Evolutionary conservation across 306 rosid species (phyloP).

Genomic region (Lathyrus oleraceus): DNA sequence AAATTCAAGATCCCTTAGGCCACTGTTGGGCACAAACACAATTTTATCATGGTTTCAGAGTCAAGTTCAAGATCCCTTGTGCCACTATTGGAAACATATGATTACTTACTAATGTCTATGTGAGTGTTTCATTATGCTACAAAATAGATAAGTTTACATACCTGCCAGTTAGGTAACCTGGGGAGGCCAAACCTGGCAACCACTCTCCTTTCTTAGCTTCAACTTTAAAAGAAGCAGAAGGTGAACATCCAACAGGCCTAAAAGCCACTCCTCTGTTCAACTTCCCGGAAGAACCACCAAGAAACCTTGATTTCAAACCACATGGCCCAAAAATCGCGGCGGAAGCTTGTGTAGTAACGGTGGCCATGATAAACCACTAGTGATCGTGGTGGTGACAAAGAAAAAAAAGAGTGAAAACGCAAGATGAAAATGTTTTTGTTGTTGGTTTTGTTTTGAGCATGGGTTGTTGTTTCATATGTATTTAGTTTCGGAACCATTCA

Average conservation of each 20-base stretch:
- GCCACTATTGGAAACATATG: background rate
- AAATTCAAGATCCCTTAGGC: too few relatives aligned
- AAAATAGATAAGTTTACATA: slow-evolving; percentile 16
- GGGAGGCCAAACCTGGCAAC: slow-evolving; percentile 92
- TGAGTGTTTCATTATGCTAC: background rate
- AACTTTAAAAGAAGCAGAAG: slow-evolving; percentile 63
- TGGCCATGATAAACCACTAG: slow-evolving; percentile 57
- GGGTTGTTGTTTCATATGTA: slow-evolving; percentile 54
- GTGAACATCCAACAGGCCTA: slow-evolving; percentile 51
- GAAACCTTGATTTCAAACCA: slow-evolving; percentile 61
- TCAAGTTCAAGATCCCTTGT: too few relatives aligned
- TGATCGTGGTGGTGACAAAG: background rate
- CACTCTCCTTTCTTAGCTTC: slow-evolving; percentile 94
- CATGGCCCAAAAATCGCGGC: slow-evolving; percentile 87
- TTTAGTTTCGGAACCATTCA: slow-evolving; percentile 31
- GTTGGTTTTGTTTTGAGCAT: slow-evolving; percentile 35
- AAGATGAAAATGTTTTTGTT: background rate
- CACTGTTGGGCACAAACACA: too few relatives aligned
- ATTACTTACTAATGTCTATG: background rate
- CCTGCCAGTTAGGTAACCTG: slow-evolving; percentile 84
- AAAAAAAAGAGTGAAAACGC: background rate
- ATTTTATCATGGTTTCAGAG: too few relatives aligned
- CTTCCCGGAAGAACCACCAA: slow-evolving; percentile 69
- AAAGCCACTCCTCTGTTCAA: slow-evolving; percentile 59
- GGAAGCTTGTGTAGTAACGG: slow-evolving; percentile 85